Conservation (phyloP, 805 yeast genomes). For the Blastobotrys robertii region DNA sequence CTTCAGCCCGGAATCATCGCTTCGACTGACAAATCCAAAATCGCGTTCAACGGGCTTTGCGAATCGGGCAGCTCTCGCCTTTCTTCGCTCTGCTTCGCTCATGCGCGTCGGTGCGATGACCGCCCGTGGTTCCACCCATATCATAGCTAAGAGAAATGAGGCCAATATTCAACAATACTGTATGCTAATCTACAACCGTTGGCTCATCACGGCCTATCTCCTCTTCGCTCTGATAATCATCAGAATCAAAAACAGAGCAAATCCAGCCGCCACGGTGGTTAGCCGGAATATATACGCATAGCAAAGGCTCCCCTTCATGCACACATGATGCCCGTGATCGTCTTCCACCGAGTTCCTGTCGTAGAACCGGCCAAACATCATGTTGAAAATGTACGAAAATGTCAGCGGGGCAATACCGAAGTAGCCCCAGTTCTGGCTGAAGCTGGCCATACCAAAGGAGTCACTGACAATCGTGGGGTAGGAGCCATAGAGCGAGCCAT, state of each 20-base stretch:
- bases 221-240: conserved; percentile 2
- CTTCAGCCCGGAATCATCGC: conserved; percentile 28
- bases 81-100: not conserved
- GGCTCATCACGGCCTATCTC: no score
- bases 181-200: not conserved
- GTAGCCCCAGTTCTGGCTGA: conserved; percentile 67
- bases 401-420: conserved; percentile 57
- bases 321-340: conserved; percentile 15
- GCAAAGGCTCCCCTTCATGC: conserved; percentile 16
- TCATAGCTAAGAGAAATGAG: no score
- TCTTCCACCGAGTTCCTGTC: conserved; percentile 34
- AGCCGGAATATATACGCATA: conserved; percentile 14
- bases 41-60: conserved; percentile 7
- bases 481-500: conserved; percentile 64
- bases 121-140: no score
- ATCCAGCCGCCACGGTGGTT: conserved; percentile 9
- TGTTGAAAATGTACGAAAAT: conserved; percentile 50
- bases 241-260: conserved; percentile 7
- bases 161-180: no score
- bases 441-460: conserved; percentile 55
- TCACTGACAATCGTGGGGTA: conserved; percentile 73
- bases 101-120: not conserved
- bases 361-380: conserved; percentile 52
- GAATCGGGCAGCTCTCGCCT: conserved; percentile 9
- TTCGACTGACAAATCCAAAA: conserved; percentile 38